Percentiles rank a stretch among this genome's conserved stretches.
Evolutionary conservation across 306 rosid species (phyloP).

Genomic region (Acacia acuminata): DNA sequence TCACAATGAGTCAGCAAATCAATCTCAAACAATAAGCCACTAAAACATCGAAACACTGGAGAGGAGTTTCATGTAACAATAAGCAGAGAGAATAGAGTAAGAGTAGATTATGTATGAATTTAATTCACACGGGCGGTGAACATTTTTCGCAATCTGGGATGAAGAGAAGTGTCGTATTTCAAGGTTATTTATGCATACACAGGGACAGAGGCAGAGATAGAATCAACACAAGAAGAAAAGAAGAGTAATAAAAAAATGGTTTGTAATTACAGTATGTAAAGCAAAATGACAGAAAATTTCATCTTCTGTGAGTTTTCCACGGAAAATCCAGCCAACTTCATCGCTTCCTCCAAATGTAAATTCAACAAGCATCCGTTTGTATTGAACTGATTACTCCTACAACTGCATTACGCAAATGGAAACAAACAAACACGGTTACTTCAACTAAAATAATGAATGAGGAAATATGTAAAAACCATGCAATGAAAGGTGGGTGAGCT

Average conservation of each 20-base stretch:
- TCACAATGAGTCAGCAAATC: not conserved
- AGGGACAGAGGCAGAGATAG: constrained; percentile 35
- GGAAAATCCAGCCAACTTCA: constrained; percentile 47
- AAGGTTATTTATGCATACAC: constrained; percentile 50
- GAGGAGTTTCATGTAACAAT: not conserved
- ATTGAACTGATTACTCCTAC: constrained; percentile 55
- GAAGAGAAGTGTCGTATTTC: constrained; percentile 36
- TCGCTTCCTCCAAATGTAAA: constrained; percentile 45
- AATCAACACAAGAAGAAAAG: constrained; percentile 42
- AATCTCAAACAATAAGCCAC: constrained; percentile 2
- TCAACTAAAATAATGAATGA: not conserved
- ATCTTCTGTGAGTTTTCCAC: constrained; percentile 40
- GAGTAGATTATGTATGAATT: constrained; percentile 35
- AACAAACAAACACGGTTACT: not conserved
- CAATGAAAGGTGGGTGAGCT: constrained; percentile 31
- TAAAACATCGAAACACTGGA: not conserved
- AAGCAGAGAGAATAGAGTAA: not conserved
- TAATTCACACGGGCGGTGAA: constrained; percentile 43
- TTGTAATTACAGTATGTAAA: constrained; percentile 78
- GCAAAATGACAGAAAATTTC: constrained; percentile 53
- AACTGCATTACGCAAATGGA: constrained; percentile 51
- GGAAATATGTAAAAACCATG: constrained; percentile 15
- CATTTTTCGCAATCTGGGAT: constrained; percentile 34
- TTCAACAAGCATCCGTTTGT: constrained; percentile 48
- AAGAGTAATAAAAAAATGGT: constrained; percentile 40